Conservation (phyloP, 2,329 filamentous ascomycete genomes). For the Gaeumannomyces tritici region DNA sequence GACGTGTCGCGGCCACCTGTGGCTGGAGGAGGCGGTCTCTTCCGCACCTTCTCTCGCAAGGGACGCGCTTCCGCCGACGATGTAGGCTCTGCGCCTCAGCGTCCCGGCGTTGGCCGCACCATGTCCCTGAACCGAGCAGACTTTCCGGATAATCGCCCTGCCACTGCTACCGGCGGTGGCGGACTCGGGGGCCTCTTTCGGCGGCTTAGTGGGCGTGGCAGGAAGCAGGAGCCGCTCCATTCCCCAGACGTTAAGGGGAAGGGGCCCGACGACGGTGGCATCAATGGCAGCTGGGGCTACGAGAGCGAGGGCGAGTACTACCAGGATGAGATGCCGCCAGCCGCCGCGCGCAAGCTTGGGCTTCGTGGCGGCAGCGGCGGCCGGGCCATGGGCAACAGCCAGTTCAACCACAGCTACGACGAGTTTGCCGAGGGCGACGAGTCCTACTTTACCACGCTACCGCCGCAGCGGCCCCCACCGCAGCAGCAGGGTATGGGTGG, state of each 20-base stretch:
- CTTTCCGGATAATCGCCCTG: background rate
- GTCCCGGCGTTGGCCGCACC: constrained; percentile 12
- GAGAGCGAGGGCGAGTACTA: constrained; percentile 26
- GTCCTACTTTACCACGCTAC: constrained; percentile 40
- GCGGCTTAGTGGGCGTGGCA: constrained; percentile 28
- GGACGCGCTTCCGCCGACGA: constrained; percentile 23
- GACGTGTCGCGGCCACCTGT: constrained; percentile 39
- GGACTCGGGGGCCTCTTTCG: constrained; percentile 19
- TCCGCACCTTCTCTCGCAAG: constrained; percentile 33
- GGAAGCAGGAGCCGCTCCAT: constrained; percentile 15
- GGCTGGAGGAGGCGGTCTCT: constrained; percentile 30
- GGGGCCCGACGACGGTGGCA: constrained; percentile 37
- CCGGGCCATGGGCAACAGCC: background rate
- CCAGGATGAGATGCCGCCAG: constrained; percentile 1
- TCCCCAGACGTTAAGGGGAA: background rate
- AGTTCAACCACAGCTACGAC: constrained; percentile 17
- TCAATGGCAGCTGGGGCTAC: constrained; percentile 43
- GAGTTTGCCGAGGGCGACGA: constrained; percentile 50
- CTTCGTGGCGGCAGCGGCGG: background rate
- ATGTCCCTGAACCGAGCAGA: constrained; percentile 2
- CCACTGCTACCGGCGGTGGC: background rate
- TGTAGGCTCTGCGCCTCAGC: constrained; percentile 11
- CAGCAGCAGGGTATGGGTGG: background rate
- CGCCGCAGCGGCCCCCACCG: constrained; percentile 13
- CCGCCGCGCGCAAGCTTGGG: constrained; percentile 1